Evolutionary conservation across 495 filamentous ascomycete species (phyloP), one percentile per base, ranked within the genome.

Genomic region (Xylaria castorea): DNA sequence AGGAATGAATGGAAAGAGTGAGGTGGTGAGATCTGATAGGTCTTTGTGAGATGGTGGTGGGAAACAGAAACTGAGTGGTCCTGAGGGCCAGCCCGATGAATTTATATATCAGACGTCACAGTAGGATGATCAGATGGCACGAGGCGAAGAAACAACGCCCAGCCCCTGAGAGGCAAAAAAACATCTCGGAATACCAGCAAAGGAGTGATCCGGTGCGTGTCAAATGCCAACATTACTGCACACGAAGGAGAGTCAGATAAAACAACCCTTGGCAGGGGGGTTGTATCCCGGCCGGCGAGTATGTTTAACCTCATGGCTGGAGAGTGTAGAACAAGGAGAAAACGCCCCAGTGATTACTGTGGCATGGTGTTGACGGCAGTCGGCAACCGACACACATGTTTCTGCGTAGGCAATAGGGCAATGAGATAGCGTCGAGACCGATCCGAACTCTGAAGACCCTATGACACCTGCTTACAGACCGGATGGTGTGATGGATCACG

Each of bases 1-100:
- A 83, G 74, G 77, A 84, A 82, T 81, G 84, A 85, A 84, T 82
- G 83, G 55, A 84, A 74, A 80, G 78, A 80, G 78, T 78, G 71
- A 72, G 70, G 65, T 66, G 67, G 58, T 40, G 75, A 63, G 71
- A 71, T 74, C 71, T 77, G 69, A 61, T 74, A 70, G 73, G 75
- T 76, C 75, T 77, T 80, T 76, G 75, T 75, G 74, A 77, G 79
- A 73, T 71, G 82, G 78, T 79, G 79, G 81, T 83, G 82, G 73
- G 58, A 78, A 82, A 77, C 80, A 80, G 78, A 78, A 76, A 73
- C 48, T 57, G 44, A 72, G 75, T 57, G 66, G 58, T 66, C 34
- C 34, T 27, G 71, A 70, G 74, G 71, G 75, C 68, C 72, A 66
- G 62, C 65, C 75, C 70, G 62, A 62, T 40, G 42, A 62, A 75